Evolutionary conservation across 345 rosid species (phyloP).

Genomic region (Heritiera fomes): DNA sequence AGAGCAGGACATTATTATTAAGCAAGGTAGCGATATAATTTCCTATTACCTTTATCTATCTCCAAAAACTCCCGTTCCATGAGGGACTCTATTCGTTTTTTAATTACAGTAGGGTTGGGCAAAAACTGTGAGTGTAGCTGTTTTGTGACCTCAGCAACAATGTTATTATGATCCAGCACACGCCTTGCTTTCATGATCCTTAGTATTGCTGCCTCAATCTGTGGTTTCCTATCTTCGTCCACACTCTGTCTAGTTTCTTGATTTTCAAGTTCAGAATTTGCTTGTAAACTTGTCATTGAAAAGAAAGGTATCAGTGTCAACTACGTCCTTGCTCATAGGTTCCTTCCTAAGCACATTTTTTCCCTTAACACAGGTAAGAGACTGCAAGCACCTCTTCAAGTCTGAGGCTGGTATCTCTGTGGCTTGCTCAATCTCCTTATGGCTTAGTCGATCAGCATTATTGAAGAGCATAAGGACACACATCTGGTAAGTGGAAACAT

Average conservation of each 20-base stretch:
- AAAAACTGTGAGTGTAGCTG: slow-evolving; percentile 70
- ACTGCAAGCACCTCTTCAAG: slow-evolving; percentile 74
- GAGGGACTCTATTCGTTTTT: slow-evolving; percentile 71
- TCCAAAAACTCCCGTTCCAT: slow-evolving; percentile 71
- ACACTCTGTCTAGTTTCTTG: slow-evolving; percentile 51
- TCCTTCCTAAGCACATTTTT: slow-evolving; percentile 69
- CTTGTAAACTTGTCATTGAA: slow-evolving; percentile 70
- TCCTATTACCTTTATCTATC: slow-evolving; percentile 66
- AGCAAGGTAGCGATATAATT: slow-evolving; percentile 70
- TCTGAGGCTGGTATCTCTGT: slow-evolving; percentile 61
- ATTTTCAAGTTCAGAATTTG: slow-evolving; percentile 75
- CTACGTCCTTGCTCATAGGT: slow-evolving; percentile 76
- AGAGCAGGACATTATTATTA: slow-evolving; percentile 16
- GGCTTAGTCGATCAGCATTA: slow-evolving; percentile 53
- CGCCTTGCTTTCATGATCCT: slow-evolving; percentile 78
- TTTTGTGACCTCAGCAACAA: slow-evolving; percentile 70
- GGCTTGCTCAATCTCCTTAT: slow-evolving; percentile 72
- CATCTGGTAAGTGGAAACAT: slow-evolving; percentile 78
- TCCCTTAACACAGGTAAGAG: slow-evolving; percentile 70
- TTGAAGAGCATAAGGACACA: slow-evolving; percentile 71
- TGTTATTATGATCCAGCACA: slow-evolving; percentile 68
- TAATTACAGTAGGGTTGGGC: slow-evolving; percentile 65
- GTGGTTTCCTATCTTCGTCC: slow-evolving; percentile 69
- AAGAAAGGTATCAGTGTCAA: slow-evolving; percentile 55
- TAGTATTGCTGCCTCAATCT: slow-evolving; percentile 73